phyloP scores from a whole-genome alignment of 208 protist species.

The Acanthamoeba lenticulata region DNA sequence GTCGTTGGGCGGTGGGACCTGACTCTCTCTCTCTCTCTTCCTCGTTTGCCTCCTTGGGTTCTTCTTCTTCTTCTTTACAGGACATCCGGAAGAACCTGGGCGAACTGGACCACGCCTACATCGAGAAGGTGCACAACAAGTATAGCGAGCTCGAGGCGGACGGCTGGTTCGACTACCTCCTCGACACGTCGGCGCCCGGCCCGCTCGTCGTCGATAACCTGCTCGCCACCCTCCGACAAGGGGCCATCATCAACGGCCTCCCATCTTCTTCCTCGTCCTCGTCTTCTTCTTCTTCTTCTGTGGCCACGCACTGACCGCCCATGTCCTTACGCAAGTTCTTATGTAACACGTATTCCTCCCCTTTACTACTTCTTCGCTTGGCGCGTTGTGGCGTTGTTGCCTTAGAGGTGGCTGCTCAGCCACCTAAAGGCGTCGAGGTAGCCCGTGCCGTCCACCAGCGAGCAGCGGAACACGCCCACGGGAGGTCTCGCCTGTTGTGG shows the following conservation, averaged over 20 bases:
- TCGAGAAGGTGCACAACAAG: slow-evolving; percentile 49
- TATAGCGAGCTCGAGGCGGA: slow-evolving; percentile 10
- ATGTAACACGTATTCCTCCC: no score
- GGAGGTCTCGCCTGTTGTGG: background rate
- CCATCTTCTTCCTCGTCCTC: no score
- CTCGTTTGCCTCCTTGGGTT: background rate
- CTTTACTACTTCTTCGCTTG: no score
- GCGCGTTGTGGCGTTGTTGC: no score
- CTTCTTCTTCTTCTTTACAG: background rate
- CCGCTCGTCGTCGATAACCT: background rate
- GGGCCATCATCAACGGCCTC: background rate
- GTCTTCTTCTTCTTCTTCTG: background rate
- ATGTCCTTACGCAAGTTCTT: no score
- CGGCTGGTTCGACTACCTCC: slow-evolving; percentile 31
- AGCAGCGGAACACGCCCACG: slow-evolving; percentile 26
- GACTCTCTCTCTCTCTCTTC: background rate
- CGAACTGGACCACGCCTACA: slow-evolving; percentile 45
- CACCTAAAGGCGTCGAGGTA: slow-evolving; percentile 51
- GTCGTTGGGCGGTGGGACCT: no score
- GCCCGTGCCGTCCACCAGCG: slow-evolving; percentile 47
- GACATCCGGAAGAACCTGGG: slow-evolving; percentile 39
- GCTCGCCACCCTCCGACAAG: background rate
- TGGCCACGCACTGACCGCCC: no score
- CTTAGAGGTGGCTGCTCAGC: background rate
- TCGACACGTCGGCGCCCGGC: background rate